Conservation (phyloP, 768 basidiomycete species). For the Lyophyllum shimeji region DNA sequence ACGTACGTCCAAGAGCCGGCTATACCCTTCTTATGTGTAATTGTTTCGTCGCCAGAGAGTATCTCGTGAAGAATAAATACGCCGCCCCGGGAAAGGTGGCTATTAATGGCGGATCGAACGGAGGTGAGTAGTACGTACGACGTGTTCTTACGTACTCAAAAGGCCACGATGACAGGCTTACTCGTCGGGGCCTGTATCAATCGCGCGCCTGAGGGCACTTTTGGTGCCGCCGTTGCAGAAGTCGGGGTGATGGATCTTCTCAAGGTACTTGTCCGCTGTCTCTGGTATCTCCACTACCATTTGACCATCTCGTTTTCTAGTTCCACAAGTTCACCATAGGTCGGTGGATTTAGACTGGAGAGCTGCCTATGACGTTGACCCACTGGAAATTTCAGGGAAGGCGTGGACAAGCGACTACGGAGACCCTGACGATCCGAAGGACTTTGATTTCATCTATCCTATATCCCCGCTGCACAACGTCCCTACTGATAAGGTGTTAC, state of each 20-base stretch:
- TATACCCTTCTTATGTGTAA: background rate
- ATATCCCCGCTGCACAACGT: constrained; percentile 83
- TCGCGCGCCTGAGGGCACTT: constrained; percentile 70
- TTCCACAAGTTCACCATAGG: constrained; percentile 80
- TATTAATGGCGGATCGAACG: constrained; percentile 81
- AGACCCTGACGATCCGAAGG: constrained; percentile 67
- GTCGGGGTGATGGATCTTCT: constrained; percentile 82
- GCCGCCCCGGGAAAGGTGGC: constrained; percentile 68
- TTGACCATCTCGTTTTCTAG: constrained; percentile 32
- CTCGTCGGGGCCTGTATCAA: constrained; percentile 86
- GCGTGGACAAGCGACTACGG: constrained; percentile 85
- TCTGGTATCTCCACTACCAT: background rate
- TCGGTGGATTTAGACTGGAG: constrained; percentile 18
- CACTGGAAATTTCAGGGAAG: constrained; percentile 40
- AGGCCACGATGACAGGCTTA: constrained; percentile 45
- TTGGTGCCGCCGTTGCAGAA: constrained; percentile 79
- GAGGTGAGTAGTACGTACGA: constrained; percentile 47
- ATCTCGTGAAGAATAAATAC: constrained; percentile 71
- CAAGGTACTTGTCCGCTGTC: constrained; percentile 44
- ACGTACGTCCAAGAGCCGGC: constrained; percentile 46
- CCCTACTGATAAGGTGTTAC: constrained; percentile 56
- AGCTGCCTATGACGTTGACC: constrained; percentile 5
- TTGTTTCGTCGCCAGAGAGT: constrained; percentile 44
- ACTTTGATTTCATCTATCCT: constrained; percentile 83
- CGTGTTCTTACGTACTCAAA: background rate